Evolutionary conservation across 768 basidiomycete species (phyloP).

Genomic region (Lactifluus pinguis): DNA sequence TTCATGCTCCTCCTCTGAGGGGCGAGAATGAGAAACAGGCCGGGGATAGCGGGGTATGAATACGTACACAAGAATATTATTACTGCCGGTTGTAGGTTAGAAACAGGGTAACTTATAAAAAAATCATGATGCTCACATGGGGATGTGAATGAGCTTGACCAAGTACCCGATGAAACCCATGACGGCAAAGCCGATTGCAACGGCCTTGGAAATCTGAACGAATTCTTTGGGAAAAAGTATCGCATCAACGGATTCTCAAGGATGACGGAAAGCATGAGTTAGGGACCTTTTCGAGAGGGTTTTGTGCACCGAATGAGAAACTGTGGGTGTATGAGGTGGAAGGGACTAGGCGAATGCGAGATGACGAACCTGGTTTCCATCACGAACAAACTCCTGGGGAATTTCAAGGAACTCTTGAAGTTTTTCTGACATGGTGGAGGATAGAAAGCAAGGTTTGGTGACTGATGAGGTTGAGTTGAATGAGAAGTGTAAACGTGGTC

Average conservation of each 20-base stretch:
- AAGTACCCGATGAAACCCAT: slow-evolving; percentile 99
- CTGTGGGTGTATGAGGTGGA: slow-evolving; percentile 34
- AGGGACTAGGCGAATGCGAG: background rate
- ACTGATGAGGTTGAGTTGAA: background rate
- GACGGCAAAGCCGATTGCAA: slow-evolving; percentile 94
- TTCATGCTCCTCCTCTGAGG: slow-evolving; percentile 67
- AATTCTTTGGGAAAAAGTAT: slow-evolving; percentile 54
- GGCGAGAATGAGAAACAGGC: slow-evolving; percentile 19
- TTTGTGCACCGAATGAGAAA: slow-evolving; percentile 97
- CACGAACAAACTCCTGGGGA: slow-evolving; percentile 85
- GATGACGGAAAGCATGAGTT: background rate
- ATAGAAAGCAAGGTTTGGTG: slow-evolving; percentile 17
- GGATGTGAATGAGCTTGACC: slow-evolving; percentile 96
- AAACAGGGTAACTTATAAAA: background rate
- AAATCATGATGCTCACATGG: slow-evolving; percentile 60
- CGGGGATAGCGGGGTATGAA: background rate
- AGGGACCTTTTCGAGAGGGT: slow-evolving; percentile 85
- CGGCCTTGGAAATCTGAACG: slow-evolving; percentile 88
- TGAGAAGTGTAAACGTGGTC: slow-evolving; percentile 1
- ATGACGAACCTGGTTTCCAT: slow-evolving; percentile 75
- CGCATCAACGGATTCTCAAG: background rate
- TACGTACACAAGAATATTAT: slow-evolving; percentile 96
- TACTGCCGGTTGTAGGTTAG: slow-evolving; percentile 41
- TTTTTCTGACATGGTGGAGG: slow-evolving; percentile 71
- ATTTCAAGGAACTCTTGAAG: slow-evolving; percentile 84